Conservation (phyloP, 129 eudicot genomes). For the Oenanthe sinensis region DNA sequence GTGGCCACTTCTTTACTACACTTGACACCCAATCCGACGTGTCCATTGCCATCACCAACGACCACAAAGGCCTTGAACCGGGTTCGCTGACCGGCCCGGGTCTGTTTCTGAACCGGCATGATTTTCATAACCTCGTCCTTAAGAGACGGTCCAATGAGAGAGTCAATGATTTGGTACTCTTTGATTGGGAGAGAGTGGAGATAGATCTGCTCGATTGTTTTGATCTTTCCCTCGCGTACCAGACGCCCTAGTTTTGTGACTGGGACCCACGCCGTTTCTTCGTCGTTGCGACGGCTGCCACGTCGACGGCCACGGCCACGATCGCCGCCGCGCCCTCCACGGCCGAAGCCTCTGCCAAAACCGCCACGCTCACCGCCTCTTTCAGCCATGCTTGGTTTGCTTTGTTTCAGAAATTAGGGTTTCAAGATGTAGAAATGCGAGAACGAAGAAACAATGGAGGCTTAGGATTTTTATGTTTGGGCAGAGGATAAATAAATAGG, state of each 20-base stretch:
- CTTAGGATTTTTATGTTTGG: background rate
- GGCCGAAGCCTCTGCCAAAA: constrained; percentile 15
- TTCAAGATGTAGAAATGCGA: background rate
- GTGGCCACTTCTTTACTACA: constrained; percentile 45
- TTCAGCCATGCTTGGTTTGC: constrained; percentile 7
- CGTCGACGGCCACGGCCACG: constrained; percentile 45
- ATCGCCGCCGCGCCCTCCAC: constrained; percentile 48
- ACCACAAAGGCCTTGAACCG: constrained; percentile 81
- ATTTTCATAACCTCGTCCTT: constrained; percentile 76
- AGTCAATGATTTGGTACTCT: constrained; percentile 57
- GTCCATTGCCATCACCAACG: constrained; percentile 29
- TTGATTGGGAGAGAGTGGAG: constrained; percentile 50
- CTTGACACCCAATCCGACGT: constrained; percentile 30
- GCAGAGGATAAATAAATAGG: too few relatives aligned
- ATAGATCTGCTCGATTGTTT: constrained; percentile 42
- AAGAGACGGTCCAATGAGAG: constrained; percentile 24
- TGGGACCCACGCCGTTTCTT: constrained; percentile 47
- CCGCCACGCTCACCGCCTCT: constrained; percentile 19
- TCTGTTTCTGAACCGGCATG: constrained; percentile 76
- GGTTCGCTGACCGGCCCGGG: constrained; percentile 78
- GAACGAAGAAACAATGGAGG: background rate
- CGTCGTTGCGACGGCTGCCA: constrained; percentile 22
- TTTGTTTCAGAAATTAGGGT: background rate
- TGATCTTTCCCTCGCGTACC: constrained; percentile 43
- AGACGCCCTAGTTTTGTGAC: constrained; percentile 73